Evolutionary conservation across 129 eudicot genomes (phyloP).

Genomic region (Helianthus tuberosus): DNA sequence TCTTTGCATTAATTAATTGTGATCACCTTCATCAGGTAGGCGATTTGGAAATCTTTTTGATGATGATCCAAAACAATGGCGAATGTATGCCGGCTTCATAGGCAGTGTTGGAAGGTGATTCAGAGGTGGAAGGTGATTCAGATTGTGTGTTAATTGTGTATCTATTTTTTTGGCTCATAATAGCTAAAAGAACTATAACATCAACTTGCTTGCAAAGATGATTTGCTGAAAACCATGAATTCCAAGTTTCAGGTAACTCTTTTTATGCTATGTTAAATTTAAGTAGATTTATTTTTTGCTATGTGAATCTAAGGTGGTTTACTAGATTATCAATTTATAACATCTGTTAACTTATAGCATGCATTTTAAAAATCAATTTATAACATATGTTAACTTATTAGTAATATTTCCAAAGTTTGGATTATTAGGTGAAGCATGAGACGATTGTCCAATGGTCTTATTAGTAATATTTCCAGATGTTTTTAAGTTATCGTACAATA

Average conservation of each 20-base stretch:
- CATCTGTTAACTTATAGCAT: neutral
- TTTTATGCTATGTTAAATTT: neutral
- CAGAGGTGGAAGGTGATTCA: too few species aligned
- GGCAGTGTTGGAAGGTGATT: conserved; percentile 99
- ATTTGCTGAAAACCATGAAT: conserved; percentile 60
- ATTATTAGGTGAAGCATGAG: conserved; percentile 31
- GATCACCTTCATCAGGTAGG: conserved; percentile 62
- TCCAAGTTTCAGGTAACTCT: conserved; percentile 46
- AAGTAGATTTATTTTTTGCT: too few species aligned
- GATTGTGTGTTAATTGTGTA: neutral
- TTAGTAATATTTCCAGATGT: too few species aligned
- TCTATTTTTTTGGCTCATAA: conserved; percentile 16
- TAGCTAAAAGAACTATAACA: conserved; percentile 75
- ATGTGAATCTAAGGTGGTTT: too few species aligned
- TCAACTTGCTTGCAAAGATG: conserved; percentile 72
- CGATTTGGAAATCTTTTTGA: conserved; percentile 90
- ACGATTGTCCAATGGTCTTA: conserved; percentile 26
- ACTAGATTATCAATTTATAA: too few species aligned
- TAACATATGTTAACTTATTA: too few species aligned
- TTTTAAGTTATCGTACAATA: too few species aligned
- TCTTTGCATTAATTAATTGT: conserved; percentile 8
- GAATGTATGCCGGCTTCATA: conserved; percentile 96
- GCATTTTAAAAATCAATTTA: neutral
- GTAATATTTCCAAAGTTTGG: too few species aligned
- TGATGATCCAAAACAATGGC: conserved; percentile 98